Percentiles rank a stretch among this genome's conserved stretches.
These are phyloP conservation scores for Vitis vinifera DNA, from an alignment of 164 flowering plant species.

Conservation along the genomic window ASM3070453v1 NC_081809.1:1168501-1169000, in stretches of 20 bases:
- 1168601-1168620: too few relatives aligned
- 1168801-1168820: slow-evolving; percentile 10
- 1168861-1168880: not conserved
- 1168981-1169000: slow-evolving; percentile 14
- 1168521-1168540: not conserved
- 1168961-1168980: slow-evolving; percentile 18
- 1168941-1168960: not conserved
- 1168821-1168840: slow-evolving; percentile 21
- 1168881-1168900: not conserved
- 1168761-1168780: slow-evolving; percentile 5
- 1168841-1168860: not conserved
- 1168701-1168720: not conserved
- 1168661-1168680: not conserved
- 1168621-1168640: too few relatives aligned
- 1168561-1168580: too few relatives aligned
- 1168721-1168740: slow-evolving; percentile 1
- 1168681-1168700: not conserved
- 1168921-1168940: not conserved
- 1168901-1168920: not conserved
- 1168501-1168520: not conserved
- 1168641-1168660: too few relatives aligned
- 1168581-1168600: not conserved
- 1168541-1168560: too few relatives aligned
- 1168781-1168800: slow-evolving; percentile 15
- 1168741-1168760: slow-evolving; percentile 12